Evolutionary conservation across 1,139 yeast species (phyloP), one percentile per base, ranked within the genome.

Genomic region (Kazachstania sp.): DNA sequence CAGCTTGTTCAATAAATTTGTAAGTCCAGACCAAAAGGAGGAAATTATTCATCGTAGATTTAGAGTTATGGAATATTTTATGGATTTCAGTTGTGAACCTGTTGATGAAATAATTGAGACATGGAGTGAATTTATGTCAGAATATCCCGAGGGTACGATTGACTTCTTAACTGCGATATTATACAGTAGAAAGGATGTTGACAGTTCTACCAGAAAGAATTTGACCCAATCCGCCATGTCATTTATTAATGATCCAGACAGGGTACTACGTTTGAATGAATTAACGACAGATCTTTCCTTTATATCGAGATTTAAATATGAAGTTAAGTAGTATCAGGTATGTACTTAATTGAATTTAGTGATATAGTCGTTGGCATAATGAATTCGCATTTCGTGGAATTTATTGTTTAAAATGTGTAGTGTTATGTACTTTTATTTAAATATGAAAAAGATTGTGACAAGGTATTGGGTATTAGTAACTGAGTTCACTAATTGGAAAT

Each of bases 51-150:
- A 56, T 70, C 68, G 66, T 75, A 70, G 81, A 64, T 74, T 83
- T 73, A 69, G 75, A 65, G 71, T 84, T 52, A 70, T 90, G 65
- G 97, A 87, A 61, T 78, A 79, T 55, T 72, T 90, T 54, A 77
- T 83, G 58, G 86, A 82, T 51, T 70, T 86, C 49, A 78, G 83
- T 30, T 78, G 81, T 26, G 75, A 78, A 58, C 71, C 62, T 11
- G 75, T 75, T 1, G 74, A 71, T 13, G 75, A 74, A 37, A 72
- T 78, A 51, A 69, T 81, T 47, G 71, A 77, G 47, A 74, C 77
- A 48, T 83, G 86, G 86, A 72, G 56, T n/a, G 63, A 74, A 39
- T 74, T 81, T 38, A 67, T 83, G 46, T 70, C 70, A 4, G 74
- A 75, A 20, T 86, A 82, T 65, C 77, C 81, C 58, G 80, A 79